These are phyloP conservation scores for Apophysomyces trapeziformis DNA, from an alignment of 371 early-diverging fungal species.

Conservation along the genomic window DNA sequence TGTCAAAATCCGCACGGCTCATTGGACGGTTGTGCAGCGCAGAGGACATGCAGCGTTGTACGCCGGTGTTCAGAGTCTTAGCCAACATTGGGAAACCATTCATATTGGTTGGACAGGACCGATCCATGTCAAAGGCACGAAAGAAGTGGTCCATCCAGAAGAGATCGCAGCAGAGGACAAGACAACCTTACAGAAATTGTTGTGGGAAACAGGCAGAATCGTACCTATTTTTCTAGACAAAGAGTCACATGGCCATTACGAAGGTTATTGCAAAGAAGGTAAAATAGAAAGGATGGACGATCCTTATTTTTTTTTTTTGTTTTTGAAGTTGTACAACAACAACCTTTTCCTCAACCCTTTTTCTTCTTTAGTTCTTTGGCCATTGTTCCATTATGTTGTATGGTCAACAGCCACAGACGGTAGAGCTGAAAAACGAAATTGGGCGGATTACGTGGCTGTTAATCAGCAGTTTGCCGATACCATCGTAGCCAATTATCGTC, in stretches of 20 bases:
- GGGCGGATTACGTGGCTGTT: slow-evolving; percentile 89
- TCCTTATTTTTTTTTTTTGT: background rate
- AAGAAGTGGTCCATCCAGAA: slow-evolving; percentile 25
- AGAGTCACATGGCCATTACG: slow-evolving; percentile 76
- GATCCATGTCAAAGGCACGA: slow-evolving; percentile 48
- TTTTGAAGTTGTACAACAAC: background rate
- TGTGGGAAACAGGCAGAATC: slow-evolving; percentile 58
- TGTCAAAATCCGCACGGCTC: slow-evolving; percentile 38
- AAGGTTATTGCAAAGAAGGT: slow-evolving; percentile 92
- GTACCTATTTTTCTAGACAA: slow-evolving; percentile 84
- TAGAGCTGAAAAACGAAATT: slow-evolving; percentile 72
- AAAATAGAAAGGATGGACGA: slow-evolving; percentile 16
- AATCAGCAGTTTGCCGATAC: slow-evolving; percentile 89
- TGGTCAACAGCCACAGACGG: slow-evolving; percentile 79
- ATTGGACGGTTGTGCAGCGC: slow-evolving; percentile 50
- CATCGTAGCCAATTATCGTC: slow-evolving; percentile 73
- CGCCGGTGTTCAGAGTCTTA: slow-evolving; percentile 69
- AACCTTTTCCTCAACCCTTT: background rate
- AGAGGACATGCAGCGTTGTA: slow-evolving; percentile 81
- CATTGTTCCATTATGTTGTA: slow-evolving; percentile 94
- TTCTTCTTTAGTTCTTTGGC: slow-evolving; percentile 85
- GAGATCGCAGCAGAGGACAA: slow-evolving; percentile 44
- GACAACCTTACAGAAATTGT: slow-evolving; percentile 37
- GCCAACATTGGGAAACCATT: slow-evolving; percentile 52
- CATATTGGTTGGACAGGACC: slow-evolving; percentile 79